Conservation (phyloP, 371 early-diverging fungal genomes). For the Capillidium rhysosporum region DNA sequence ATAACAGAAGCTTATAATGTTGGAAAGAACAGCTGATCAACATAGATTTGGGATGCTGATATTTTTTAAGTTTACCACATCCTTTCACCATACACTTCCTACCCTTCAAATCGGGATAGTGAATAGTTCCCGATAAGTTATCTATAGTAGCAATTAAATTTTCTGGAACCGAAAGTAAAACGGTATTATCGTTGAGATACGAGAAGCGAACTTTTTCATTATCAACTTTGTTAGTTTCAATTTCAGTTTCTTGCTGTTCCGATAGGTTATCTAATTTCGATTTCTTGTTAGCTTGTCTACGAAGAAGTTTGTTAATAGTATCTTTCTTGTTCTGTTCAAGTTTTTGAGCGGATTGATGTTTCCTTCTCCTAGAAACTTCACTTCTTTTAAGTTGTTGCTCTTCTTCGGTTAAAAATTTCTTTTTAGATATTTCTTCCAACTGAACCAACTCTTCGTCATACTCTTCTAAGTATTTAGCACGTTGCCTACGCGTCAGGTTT, state of each 20-base stretch:
- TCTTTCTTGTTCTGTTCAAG: slow-evolving; percentile 13
- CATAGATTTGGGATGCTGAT: slow-evolving; percentile 5
- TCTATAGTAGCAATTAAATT: neutral
- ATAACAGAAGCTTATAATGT: slow-evolving; percentile 2
- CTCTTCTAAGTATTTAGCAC: slow-evolving; percentile 11
- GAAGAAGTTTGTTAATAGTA: slow-evolving; percentile 11
- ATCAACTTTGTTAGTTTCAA: neutral
- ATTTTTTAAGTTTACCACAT: slow-evolving; percentile 10
- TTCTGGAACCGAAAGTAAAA: slow-evolving; percentile 8
- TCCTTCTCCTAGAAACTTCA: slow-evolving; percentile 11
- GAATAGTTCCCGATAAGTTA: neutral
- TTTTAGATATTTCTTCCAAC: slow-evolving; percentile 9
- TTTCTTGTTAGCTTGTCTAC: slow-evolving; percentile 11
- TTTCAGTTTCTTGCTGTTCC: neutral
- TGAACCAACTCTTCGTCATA: slow-evolving; percentile 10
- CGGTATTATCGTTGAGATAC: slow-evolving; percentile 4
- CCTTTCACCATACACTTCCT: slow-evolving; percentile 6
- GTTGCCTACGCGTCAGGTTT: slow-evolving; percentile 9
- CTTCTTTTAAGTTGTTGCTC: slow-evolving; percentile 9
- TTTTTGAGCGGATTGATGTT: slow-evolving; percentile 13
- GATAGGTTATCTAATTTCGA: slow-evolving; percentile 3
- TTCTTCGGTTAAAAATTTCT: slow-evolving; percentile 11
- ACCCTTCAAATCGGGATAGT: neutral
- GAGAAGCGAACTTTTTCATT: neutral
- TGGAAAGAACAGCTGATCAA: slow-evolving; percentile 4